Base-by-base conservation (phyloP, 129 eudicot genomes). In the Artemisia annua region DNA sequence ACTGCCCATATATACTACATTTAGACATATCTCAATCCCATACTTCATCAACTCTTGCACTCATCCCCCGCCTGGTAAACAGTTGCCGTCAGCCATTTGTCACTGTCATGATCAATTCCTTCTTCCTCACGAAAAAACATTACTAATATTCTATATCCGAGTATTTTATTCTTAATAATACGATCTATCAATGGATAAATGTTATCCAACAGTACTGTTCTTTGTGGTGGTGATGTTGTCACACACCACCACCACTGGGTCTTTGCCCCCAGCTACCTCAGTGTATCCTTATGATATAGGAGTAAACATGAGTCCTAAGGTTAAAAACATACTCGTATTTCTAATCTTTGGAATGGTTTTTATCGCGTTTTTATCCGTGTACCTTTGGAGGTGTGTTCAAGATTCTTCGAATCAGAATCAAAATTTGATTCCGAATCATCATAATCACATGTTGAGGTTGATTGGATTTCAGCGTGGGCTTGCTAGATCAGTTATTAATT, bases 331-430 rank as follows among this genome's bases (percentile, higher is more conserved):
- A 17, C 13, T 84, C 5, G 73, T 78, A 2, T 67, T 77, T 4
- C 54, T 85, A 1, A 49, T 77, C 11, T 17, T 55, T 43, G 65
- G 81, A 52, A 66, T 87, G 71, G 70, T 74, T 57, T 20, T 75
- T 18, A 67, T 80, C 63, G 82, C 81, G 0, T 80, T 84, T 11
- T 48, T 87, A 35, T 74, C 85, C 8, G 67, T 87, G 44, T 87
- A 55, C 70, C 11, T 80, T 63, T 82, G 82, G 19, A 77, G 72
- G 8, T 82, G 83, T 55, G 2, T 53, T 1, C 19, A 61, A 6
- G 50, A 17, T 18, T 49, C 52, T 17, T 11, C 71, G 10, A 2
- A 7, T 6, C 10, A 71, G 67, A 69, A 15, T 50, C 66, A 20
- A 9, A 67, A 17, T 15, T 9, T 61, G 8, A 12, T 19, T 50